phyloP scores from a whole-genome alignment of 1,139 yeast genomes.

The Sugiyamaella paludigena region DNA sequence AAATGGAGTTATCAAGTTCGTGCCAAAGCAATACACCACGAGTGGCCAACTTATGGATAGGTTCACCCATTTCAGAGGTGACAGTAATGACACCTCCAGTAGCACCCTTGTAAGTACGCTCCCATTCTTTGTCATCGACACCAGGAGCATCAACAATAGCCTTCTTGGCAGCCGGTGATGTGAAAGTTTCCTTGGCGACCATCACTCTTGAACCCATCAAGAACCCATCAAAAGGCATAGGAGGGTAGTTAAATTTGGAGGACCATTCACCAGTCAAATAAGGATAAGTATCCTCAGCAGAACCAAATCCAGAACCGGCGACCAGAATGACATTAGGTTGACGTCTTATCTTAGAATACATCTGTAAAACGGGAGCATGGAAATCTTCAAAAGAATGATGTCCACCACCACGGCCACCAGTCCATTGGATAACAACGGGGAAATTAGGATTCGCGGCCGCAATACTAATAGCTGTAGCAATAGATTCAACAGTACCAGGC shows the following conservation, averaged over 20 bases:
- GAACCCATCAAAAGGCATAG: conserved; percentile 99
- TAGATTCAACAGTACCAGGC: conserved; percentile 96
- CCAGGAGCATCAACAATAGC: conserved; percentile 91
- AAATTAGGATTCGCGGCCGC: conserved; percentile 94
- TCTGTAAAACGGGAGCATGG: conserved; percentile 95
- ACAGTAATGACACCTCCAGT: conserved; percentile 97
- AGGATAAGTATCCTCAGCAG: conserved; percentile 94
- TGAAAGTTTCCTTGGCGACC: conserved; percentile 95
- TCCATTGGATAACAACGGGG: conserved; percentile 98
- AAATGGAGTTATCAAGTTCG: conserved; percentile 91
- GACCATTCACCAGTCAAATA: conserved; percentile 98
- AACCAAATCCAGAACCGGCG: conserved; percentile 99
- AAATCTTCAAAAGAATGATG: conserved; percentile 98
- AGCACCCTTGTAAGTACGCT: conserved; percentile 87
- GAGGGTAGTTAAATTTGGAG: conserved; percentile 76
- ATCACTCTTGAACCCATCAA: conserved; percentile 94
- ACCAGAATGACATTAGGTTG: conserved; percentile 82
- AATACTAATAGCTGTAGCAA: conserved; percentile 78
- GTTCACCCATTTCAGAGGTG: conserved; percentile 99
- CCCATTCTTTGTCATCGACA: conserved; percentile 88
- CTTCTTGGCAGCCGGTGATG: conserved; percentile 90
- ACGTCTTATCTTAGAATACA: conserved; percentile 93
- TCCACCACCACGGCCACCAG: conserved; percentile 99
- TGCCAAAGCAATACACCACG: conserved; percentile 95
- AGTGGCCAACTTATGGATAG: conserved; percentile 97